phyloP scores from a whole-genome alignment of 2,329 filamentous ascomycete genomes.

The Monilinia fructigena region DNA sequence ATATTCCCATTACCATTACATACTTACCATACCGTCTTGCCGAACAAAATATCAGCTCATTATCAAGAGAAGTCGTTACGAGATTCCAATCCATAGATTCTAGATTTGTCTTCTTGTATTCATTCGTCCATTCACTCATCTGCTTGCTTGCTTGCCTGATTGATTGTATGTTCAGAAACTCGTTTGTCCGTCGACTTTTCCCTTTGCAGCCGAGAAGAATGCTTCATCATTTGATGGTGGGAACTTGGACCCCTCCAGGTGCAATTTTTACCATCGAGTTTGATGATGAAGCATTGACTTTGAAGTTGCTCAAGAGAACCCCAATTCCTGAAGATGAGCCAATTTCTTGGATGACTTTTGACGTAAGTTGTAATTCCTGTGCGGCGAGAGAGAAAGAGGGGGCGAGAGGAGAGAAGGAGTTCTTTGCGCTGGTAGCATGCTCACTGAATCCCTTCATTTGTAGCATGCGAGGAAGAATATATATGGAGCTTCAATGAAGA shows the following conservation, averaged over 20 bases:
- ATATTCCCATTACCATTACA: too few relatives aligned
- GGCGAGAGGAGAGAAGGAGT: conserved; percentile 19
- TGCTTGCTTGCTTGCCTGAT: background rate
- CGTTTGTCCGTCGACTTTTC: background rate
- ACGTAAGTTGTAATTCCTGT: conserved; percentile 54
- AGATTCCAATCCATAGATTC: conserved; percentile 11
- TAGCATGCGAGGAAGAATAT: conserved; percentile 80
- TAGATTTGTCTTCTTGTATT: background rate
- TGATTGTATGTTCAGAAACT: conserved; percentile 14
- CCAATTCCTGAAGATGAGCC: conserved; percentile 80
- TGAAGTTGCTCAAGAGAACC: conserved; percentile 76
- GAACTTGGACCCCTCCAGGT: conserved; percentile 86
- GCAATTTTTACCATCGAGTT: conserved; percentile 89
- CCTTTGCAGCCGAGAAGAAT: conserved; percentile 48
- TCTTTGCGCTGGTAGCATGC: background rate
- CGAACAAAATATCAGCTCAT: background rate
- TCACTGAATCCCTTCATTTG: conserved; percentile 5
- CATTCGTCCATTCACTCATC: too few relatives aligned
- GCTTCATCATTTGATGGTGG: conserved; percentile 89
- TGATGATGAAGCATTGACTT: conserved; percentile 73
- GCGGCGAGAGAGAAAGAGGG: conserved; percentile 26
- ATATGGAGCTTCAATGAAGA: conserved; percentile 91
- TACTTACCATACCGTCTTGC: background rate
- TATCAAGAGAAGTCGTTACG: conserved; percentile 13
- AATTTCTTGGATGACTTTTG: conserved; percentile 92